A percentile compares a stretch with the other conserved stretches of the same genome.
Evolutionary conservation across 176 grass and related monocot species (phyloP).

Genomic region (Oryza glaberrima): DNA sequence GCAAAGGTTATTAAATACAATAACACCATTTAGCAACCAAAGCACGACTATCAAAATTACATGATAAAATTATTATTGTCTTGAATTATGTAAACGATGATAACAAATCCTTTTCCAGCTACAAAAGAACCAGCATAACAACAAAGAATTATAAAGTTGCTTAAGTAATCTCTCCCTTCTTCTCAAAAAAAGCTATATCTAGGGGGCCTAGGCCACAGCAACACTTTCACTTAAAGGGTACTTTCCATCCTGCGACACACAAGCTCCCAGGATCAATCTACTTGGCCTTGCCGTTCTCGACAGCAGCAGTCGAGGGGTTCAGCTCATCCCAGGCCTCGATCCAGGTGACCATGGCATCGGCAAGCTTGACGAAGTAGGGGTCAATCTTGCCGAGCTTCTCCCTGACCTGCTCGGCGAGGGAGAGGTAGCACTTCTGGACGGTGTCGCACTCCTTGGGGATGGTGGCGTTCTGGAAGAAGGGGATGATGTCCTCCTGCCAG

Average conservation of each 20-base stretch:
- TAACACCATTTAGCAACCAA: constrained; percentile 16
- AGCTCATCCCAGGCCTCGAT: constrained; percentile 95
- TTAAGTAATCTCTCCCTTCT: constrained; percentile 54
- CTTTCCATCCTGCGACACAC: not conserved
- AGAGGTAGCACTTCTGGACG: constrained; percentile 89
- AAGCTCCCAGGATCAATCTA: constrained; percentile 16
- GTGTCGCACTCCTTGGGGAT: constrained; percentile 80
- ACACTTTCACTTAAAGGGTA: constrained; percentile 36
- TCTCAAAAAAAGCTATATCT: constrained; percentile 63
- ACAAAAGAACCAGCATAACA: constrained; percentile 57
- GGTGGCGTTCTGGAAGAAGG: constrained; percentile 82
- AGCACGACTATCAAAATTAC: constrained; percentile 50
- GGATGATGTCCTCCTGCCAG: constrained; percentile 99
- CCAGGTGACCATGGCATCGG: constrained; percentile 93
- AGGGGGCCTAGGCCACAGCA: constrained; percentile 42
- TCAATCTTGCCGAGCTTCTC: constrained; percentile 65
- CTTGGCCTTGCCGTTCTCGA: constrained; percentile 53
- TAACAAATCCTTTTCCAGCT: constrained; percentile 53
- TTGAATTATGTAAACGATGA: constrained; percentile 54
- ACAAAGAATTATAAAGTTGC: constrained; percentile 55
- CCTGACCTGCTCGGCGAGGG: constrained; percentile 72
- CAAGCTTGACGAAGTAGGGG: constrained; percentile 80
- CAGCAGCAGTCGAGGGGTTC: constrained; percentile 48
- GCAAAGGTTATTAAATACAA: not conserved
- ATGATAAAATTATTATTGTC: constrained; percentile 49